phyloP scores from a whole-genome alignment of 441 rosid genomes.

The Adansonia madagascariensis region DNA sequence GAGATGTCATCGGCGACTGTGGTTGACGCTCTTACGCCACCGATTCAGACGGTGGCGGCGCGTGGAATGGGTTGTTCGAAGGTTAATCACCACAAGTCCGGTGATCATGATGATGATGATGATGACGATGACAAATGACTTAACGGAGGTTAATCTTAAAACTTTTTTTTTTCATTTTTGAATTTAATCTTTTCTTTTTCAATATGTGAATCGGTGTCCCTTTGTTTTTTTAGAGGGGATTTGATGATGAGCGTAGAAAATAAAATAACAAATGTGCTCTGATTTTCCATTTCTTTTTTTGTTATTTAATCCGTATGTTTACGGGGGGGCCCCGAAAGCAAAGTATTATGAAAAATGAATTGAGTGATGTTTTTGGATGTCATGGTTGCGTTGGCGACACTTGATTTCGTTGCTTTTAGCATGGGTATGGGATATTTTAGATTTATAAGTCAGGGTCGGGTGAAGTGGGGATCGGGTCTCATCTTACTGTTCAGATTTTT shows the following conservation, averaged over 20 bases:
- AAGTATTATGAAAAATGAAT: not conserved
- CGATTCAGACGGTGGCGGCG: constrained; percentile 22
- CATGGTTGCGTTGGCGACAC: not conserved
- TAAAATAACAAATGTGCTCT: constrained; percentile 25
- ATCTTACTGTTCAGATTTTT: not conserved
- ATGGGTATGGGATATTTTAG: too few species aligned
- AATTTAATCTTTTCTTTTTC: not conserved
- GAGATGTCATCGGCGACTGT: constrained; percentile 71
- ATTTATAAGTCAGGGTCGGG: too few species aligned
- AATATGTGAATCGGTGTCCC: not conserved
- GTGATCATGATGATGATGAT: constrained; percentile 38
- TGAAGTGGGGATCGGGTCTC: not conserved
- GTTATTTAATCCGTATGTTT: not conserved
- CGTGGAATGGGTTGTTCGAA: constrained; percentile 55
- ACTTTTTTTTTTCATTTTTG: not conserved
- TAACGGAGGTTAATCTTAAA: constrained; percentile 14
- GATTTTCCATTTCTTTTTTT: not conserved
- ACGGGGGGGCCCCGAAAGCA: not conserved
- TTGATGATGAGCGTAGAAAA: constrained; percentile 30
- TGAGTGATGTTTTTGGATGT: not conserved
- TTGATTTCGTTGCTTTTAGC: not conserved
- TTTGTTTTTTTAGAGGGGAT: constrained; percentile 22
- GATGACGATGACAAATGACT: constrained; percentile 32
- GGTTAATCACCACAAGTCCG: constrained; percentile 60
- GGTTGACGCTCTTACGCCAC: constrained; percentile 42